phyloP scores from a whole-genome alignment of 108 stramenopile genomes.

The Nannochloropsis gaditana region DNA sequence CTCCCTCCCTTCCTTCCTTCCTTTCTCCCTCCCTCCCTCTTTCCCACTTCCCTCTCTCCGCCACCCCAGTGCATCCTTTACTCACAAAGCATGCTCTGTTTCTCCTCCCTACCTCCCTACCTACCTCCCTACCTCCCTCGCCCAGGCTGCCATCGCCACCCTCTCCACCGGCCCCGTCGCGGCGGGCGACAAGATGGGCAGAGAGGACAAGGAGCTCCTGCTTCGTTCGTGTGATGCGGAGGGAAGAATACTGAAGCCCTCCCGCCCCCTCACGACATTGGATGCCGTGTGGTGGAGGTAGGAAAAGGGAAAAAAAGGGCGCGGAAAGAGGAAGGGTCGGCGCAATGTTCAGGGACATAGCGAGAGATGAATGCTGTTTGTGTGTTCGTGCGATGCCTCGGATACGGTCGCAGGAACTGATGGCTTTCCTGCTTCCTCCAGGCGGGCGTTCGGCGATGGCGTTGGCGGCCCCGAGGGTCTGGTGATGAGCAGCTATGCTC shows the following conservation, averaged over 20 bases:
- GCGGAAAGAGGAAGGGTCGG: not conserved
- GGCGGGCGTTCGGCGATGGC: too few species aligned
- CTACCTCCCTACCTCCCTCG: not conserved
- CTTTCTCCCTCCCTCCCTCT: not conserved
- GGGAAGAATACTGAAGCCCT: not conserved
- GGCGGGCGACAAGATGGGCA: not conserved
- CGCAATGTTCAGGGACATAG: too few species aligned
- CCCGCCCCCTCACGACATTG: not conserved
- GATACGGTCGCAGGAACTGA: too few species aligned
- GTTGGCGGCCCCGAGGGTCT: too few species aligned
- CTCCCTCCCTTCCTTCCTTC: not conserved
- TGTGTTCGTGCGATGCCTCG: too few species aligned
- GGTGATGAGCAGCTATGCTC: too few species aligned
- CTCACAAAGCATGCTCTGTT: too few species aligned
- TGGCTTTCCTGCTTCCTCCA: too few species aligned
- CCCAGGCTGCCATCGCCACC: not conserved
- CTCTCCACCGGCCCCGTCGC: not conserved
- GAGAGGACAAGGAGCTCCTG: not conserved
- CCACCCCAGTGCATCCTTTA: too few species aligned
- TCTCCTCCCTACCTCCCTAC: not conserved
- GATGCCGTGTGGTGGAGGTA: not conserved
- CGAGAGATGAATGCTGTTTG: too few species aligned
- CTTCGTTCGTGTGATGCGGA: not conserved
- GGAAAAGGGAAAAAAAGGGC: not conserved
- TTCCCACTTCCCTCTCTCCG: too few species aligned